Base-by-base conservation (phyloP, 306 rosid genomes). In the Morella rubra region DNA sequence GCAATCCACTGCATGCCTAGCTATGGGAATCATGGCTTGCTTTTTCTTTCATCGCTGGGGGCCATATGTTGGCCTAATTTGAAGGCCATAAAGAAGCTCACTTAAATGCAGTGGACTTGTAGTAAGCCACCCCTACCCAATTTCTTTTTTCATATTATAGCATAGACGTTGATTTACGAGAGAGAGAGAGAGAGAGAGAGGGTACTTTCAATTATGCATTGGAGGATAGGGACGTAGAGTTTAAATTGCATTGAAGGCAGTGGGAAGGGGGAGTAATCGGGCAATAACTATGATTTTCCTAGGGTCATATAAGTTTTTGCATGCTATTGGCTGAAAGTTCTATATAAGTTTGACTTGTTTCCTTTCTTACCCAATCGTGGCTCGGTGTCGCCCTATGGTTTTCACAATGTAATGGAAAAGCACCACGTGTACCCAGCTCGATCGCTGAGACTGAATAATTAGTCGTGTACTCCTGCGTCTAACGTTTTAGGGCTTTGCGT, bases 41-140 rank as follows among this genome's bases (percentile, higher is more conserved):
- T 71, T 72, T 79, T 75, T 81, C 70, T 71, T 56, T 44, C 79
- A 58, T 84, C 59, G 75, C 74, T 76, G 90, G 83, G 90, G 83
- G 67, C 76, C 76, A 74, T 69, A 37, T 76, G 77, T 66, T 72
- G 69, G 84, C 89, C 93, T 86, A 84, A 89, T 79, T 76, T 86
- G 85, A 79, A 84, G 86, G 93, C 89, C 73, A 76, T 76, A 32
- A 51, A 27, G 62, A 24, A 62, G 64, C 53, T 41, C 44, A 74
- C 76, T 71, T 89, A 84, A 88, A 86, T 89, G 87, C 87, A 71
- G 71, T 79, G 87, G 89, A 81, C 84, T 77, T 64, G 47, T 22
- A 47, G 65, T 74, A 69, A 78, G 83, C 88, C 80, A 69, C 71
- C 68, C 80, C 70, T 18, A 41, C 49, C 70, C 12, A 18, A 75